Conservation (phyloP, 2,329 filamentous ascomycete genomes). For the Hortaea werneckii region DNA sequence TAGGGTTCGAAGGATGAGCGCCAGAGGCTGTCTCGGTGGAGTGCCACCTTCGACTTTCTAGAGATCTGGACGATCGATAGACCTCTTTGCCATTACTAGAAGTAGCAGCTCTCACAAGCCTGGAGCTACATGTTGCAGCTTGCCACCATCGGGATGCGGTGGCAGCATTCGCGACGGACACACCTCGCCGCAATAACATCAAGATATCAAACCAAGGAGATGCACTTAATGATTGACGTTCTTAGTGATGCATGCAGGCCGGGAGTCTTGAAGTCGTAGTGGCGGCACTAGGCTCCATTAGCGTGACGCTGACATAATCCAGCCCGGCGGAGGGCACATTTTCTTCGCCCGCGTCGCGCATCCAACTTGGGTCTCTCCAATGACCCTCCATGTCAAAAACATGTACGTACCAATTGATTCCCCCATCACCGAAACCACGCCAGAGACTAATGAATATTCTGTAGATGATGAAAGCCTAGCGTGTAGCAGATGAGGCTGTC, state of each 20-base stretch:
- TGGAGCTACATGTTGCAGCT: not conserved
- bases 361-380: conserved; percentile 46
- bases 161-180: not conserved
- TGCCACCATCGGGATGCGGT: not conserved
- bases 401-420: conserved; percentile 53
- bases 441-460: not conserved
- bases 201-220: not conserved
- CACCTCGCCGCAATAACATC: not conserved
- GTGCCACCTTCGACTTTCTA: not conserved
- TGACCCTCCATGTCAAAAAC: conserved; percentile 99
- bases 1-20: not conserved
- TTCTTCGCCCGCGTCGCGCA: not conserved
- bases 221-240: not conserved
- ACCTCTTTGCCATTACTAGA: not conserved
- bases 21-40: not conserved
- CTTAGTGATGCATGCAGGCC: not conserved
- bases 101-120: not conserved
- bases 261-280: not conserved
- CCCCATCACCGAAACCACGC: not conserved
- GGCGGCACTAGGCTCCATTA: not conserved
- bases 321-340: not conserved
- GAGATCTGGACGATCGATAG: not conserved
- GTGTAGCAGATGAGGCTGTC: conserved; percentile 82
- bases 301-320: not conserved
- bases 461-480: conserved; percentile 99